Conservation (phyloP, 1,284 basidiomycete species). For the Ustilago curta region DNA sequence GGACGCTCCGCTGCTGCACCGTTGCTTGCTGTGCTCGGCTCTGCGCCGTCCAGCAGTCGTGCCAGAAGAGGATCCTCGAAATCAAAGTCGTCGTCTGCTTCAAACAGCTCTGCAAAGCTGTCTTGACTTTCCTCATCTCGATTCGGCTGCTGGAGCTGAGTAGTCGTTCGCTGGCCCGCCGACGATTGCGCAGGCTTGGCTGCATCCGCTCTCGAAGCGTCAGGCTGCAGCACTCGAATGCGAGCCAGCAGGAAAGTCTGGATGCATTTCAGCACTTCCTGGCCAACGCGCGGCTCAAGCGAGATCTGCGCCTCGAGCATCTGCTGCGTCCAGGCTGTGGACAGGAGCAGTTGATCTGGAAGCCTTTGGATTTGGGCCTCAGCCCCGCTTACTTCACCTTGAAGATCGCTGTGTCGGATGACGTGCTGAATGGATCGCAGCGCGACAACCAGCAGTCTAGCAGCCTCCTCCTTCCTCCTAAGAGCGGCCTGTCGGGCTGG, state of each 20-base stretch:
- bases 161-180: background rate
- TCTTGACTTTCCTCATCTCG: conserved; percentile 73
- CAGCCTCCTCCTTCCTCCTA: conserved; percentile 32
- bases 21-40: conserved; percentile 25
- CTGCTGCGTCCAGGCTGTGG: conserved; percentile 75
- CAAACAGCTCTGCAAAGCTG: conserved; percentile 77
- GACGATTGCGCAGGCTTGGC: conserved; percentile 13
- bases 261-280: conserved; percentile 76
- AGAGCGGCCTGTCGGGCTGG: conserved; percentile 36
- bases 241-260: conserved; percentile 78
- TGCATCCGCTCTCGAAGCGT: background rate
- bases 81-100: conserved; percentile 73
- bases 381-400: conserved; percentile 31
- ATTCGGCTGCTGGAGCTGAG: conserved; percentile 7
- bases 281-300: conserved; percentile 73
- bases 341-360: conserved; percentile 77
- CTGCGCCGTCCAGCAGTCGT: conserved; percentile 73
- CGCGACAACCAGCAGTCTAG: conserved; percentile 52
- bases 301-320: conserved; percentile 75
- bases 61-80: conserved; percentile 76
- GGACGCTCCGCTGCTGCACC: conserved; percentile 70
- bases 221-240: conserved; percentile 67
- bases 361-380: conserved; percentile 69
- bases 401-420: conserved; percentile 74
- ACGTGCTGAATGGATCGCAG: conserved; percentile 76